These are phyloP conservation scores for Vigna nakashimae DNA, from an alignment of 306 rosid species.

Conservation along the genomic window DNA sequence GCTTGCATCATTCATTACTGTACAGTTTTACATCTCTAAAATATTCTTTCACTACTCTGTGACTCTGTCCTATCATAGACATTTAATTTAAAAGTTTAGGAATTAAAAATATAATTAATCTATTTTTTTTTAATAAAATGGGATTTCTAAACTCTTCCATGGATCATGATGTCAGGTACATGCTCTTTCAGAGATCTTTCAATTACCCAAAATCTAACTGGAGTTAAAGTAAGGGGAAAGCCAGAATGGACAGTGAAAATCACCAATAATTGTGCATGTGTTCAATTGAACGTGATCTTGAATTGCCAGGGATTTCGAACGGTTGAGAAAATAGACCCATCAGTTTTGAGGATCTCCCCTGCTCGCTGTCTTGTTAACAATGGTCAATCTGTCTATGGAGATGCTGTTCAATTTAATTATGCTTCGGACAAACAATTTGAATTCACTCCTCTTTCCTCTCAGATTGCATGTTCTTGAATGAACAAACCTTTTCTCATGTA, in stretches of 20 bases:
- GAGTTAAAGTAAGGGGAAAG: constrained; percentile 20
- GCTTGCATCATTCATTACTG: not conserved
- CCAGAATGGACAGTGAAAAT: constrained; percentile 10
- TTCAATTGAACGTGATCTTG: constrained; percentile 38
- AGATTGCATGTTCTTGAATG: constrained; percentile 43
- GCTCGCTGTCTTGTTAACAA: constrained; percentile 40
- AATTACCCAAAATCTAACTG: constrained; percentile 41
- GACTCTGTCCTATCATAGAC: too few species aligned
- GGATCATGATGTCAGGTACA: constrained; percentile 39
- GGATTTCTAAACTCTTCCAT: not conserved
- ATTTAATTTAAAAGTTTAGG: too few species aligned
- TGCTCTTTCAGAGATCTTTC: constrained; percentile 34
- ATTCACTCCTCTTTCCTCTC: constrained; percentile 29
- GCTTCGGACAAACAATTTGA: constrained; percentile 21
- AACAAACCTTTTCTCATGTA: too few species aligned
- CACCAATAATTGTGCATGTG: constrained; percentile 43
- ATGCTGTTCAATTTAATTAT: constrained; percentile 34
- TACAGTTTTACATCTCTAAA: too few species aligned
- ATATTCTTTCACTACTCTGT: too few species aligned
- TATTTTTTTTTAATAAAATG: not conserved
- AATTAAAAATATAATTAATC: too few species aligned
- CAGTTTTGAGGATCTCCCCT: constrained; percentile 13
- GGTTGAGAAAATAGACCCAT: constrained; percentile 35
- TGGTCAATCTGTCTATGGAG: constrained; percentile 37
- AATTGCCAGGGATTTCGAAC: constrained; percentile 49